Conservation (phyloP, 176 grass and related monocot species). For the Thinopyrum elongatum region DNA sequence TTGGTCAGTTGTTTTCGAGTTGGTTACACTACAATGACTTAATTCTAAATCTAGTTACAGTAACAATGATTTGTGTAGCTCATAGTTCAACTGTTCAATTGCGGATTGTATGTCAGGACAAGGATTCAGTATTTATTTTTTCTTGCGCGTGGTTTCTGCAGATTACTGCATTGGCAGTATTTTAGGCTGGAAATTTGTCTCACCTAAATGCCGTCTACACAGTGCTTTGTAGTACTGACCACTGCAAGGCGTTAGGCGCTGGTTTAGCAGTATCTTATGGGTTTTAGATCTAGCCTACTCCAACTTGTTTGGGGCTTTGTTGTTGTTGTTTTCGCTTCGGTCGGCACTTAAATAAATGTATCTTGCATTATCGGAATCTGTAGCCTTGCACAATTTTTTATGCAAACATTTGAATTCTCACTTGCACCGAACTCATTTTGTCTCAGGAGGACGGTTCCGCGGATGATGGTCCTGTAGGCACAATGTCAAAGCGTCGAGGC, state of each 20-base stretch:
- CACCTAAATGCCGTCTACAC: not conserved
- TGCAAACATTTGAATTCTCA: not conserved
- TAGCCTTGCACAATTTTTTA: not conserved
- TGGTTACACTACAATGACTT: not conserved
- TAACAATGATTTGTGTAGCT: not conserved
- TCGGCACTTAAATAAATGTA: not conserved
- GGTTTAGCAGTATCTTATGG: not conserved
- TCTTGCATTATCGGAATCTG: not conserved
- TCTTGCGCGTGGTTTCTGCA: not conserved
- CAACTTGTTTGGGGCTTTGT: no score
- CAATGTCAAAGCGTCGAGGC: slow-evolving; percentile 39
- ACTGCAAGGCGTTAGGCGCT: not conserved
- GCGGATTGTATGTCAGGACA: not conserved
- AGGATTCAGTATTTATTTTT: not conserved
- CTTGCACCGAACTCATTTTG: not conserved
- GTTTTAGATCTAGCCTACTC: not conserved
- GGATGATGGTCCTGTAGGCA: slow-evolving; percentile 30
- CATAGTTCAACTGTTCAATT: not conserved
- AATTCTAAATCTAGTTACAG: not conserved
- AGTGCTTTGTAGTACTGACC: not conserved
- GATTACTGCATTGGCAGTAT: not conserved
- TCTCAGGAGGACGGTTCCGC: slow-evolving; percentile 42
- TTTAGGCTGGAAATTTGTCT: not conserved
- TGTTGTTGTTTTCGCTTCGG: not conserved
- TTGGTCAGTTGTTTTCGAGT: not conserved